phyloP scores from a whole-genome alignment of 441 rosid species.

The Adansonia gregorii region DNA sequence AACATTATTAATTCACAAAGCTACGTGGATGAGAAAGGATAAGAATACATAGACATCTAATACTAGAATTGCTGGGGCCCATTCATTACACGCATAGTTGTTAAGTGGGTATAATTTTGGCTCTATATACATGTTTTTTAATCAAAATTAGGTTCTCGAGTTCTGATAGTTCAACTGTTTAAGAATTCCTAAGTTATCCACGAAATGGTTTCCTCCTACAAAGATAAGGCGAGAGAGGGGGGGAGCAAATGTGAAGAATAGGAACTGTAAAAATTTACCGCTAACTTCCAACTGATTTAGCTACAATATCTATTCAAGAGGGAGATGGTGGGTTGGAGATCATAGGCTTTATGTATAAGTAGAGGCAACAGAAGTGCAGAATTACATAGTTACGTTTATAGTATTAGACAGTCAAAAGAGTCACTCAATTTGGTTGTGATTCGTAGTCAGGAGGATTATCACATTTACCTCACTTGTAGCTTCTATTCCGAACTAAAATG shows the following conservation, averaged over 20 bases:
- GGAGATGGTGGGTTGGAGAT: no score
- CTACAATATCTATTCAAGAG: not conserved
- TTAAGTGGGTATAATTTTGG: not conserved
- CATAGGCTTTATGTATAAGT: not conserved
- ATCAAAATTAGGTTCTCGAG: not conserved
- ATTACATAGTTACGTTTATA: not conserved
- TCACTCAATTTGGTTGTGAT: constrained; percentile 9
- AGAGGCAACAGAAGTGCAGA: not conserved
- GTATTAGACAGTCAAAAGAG: constrained; percentile 2
- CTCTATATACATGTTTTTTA: not conserved
- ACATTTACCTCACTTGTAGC: constrained; percentile 20
- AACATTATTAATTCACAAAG: not conserved
- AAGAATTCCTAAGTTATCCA: not conserved
- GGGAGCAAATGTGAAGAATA: not conserved
- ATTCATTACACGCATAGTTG: not conserved
- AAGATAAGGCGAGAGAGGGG: not conserved
- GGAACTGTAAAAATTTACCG: not conserved
- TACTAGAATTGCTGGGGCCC: constrained; percentile 6
- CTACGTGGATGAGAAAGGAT: not conserved
- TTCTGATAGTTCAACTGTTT: not conserved
- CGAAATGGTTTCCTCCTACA: not conserved
- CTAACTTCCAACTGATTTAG: not conserved
- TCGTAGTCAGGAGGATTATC: not conserved
- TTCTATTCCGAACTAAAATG: not conserved
- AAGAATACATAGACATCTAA: not conserved